A percentile compares a stretch with the other conserved stretches of the same genome.
phyloP scores from a whole-genome alignment of 2,329 filamentous ascomycete species.

The Harringtonia lauricola region DNA sequence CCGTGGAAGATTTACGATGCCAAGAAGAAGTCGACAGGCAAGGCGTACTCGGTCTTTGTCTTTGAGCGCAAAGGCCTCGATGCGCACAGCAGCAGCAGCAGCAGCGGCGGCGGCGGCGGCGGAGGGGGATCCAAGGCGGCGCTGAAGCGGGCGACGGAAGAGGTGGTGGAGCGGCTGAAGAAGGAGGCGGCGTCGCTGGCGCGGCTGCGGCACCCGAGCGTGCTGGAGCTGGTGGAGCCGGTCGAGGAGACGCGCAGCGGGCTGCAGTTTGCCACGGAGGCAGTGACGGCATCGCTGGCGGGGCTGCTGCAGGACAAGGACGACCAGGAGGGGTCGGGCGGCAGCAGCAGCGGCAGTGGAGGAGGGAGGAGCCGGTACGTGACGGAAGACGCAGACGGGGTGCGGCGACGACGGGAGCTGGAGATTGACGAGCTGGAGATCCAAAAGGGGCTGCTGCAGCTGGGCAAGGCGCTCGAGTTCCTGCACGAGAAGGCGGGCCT shows the following conservation, averaged over 20 bases:
- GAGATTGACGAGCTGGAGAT: slow-evolving; percentile 97
- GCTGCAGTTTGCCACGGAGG: slow-evolving; percentile 90
- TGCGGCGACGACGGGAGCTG: slow-evolving; percentile 62
- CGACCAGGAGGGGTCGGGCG: slow-evolving; percentile 60
- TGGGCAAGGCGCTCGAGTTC: slow-evolving; percentile 28
- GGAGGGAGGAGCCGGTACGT: slow-evolving; percentile 71
- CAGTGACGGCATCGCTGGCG: slow-evolving; percentile 79
- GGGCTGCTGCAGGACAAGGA: slow-evolving; percentile 80
- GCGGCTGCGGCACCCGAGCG: slow-evolving; percentile 77
- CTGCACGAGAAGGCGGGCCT: slow-evolving; percentile 29
- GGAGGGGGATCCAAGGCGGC: slow-evolving; percentile 35
- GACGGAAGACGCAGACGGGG: slow-evolving; percentile 66
- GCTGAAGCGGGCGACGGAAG: slow-evolving; percentile 73
- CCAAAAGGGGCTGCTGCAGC: slow-evolving; percentile 87
- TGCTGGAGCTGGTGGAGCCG: slow-evolving; percentile 87
- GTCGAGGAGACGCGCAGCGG: slow-evolving; percentile 92
- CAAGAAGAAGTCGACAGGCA: slow-evolving; percentile 91
- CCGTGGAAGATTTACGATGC: slow-evolving; percentile 98
- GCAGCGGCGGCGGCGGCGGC: slow-evolving; percentile 53
- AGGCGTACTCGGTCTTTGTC: slow-evolving; percentile 81
- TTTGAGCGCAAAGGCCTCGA: slow-evolving; percentile 87
- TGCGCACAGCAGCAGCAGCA: slow-evolving; percentile 44
- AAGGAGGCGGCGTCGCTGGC: slow-evolving; percentile 86
- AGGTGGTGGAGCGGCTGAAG: slow-evolving; percentile 82
- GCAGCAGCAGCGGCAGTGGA: slow-evolving; percentile 20